Base-by-base conservation (phyloP, 768 basidiomycete species). In the Termitomyces sp. region DNA sequence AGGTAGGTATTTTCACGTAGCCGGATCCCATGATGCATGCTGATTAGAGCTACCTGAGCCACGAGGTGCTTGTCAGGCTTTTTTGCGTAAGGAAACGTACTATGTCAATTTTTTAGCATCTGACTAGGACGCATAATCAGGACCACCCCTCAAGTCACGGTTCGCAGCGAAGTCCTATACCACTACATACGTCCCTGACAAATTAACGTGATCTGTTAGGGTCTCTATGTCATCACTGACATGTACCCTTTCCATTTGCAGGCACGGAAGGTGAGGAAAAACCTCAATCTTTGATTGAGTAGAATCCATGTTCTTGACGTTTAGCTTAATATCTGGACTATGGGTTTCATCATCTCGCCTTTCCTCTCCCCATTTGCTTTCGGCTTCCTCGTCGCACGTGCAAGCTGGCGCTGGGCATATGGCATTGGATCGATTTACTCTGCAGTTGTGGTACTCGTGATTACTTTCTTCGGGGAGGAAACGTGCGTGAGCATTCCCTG, bases 161-260 rank as follows among this genome's bases (percentile, higher is more conserved):
- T 78, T 59, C 56, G 79, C 72, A 58, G 27, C 66, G 55, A n/a
- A 51, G 2, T 27, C 11, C 34, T n/a, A 5, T 39, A 21, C 39
- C 21, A 25, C 2, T 42, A 43, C 19, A 28, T 21, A 41, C 32
- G 44, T 27, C n/a, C 12, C 17, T 43, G 35, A 43, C 19, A 28
- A 39, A n/a, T 39, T 14, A 8, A 21, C 19, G 45, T 40, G 19
- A 57, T 34, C 28, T 35, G 4, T 48, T 5, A 83, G 81, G 83
- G 83, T 45, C 72, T 85, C 0, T 86, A 80, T 63, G 70, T 83
- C 12, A 79, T 86, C 35, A 83, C 79, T 11, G 85, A 86, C 62
- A 68, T 87, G 59, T 88, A 78, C 63, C 85, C 85, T 0, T 87
- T 88, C 74, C 86, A 88, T 62, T 67, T 83, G 1, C 85, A 86